Percentiles rank a stretch among this genome's conserved stretches.
These are phyloP conservation scores for Cyphellophora attinorum DNA, from an alignment of 2,329 filamentous ascomycete genomes.

Conservation along the genomic window DNA sequence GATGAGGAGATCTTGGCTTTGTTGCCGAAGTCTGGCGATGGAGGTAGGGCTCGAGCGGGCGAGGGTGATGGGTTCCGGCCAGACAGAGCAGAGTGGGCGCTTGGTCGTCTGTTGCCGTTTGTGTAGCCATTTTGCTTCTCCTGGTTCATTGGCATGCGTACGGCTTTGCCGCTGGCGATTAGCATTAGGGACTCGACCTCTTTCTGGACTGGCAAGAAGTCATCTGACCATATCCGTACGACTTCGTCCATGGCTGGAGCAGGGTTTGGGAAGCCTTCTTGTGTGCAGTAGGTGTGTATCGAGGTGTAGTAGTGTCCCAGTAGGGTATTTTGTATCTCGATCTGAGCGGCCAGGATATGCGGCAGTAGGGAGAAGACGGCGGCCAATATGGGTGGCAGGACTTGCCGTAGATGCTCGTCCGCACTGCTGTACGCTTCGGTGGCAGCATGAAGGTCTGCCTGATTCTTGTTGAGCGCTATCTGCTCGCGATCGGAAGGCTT, in stretches of 20 bases:
- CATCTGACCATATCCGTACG: conserved; percentile 54
- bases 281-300: conserved; percentile 62
- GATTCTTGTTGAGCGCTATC: conserved; percentile 57
- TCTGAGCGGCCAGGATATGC: conserved; percentile 58
- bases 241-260: conserved; percentile 65
- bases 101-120: conserved; percentile 28
- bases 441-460: conserved; percentile 57
- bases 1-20: conserved; percentile 21
- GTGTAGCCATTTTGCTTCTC: conserved; percentile 33
- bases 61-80: conserved; percentile 21
- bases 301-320: conserved; percentile 71
- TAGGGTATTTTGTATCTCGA: conserved; percentile 67
- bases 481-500: conserved; percentile 66
- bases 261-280: conserved; percentile 60
- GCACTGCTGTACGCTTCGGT: conserved; percentile 64
- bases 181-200: conserved; percentile 57
- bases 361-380: conserved; percentile 67
- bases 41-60: conserved; percentile 20
- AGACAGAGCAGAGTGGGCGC: conserved; percentile 23
- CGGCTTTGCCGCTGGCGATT: conserved; percentile 58
- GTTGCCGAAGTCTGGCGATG: conserved; percentile 23
- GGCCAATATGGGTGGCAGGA: conserved; percentile 61
- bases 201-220: conserved; percentile 54
- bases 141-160: conserved; percentile 46
- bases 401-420: conserved; percentile 63